Conservation (phyloP, 495 filamentous ascomycete genomes). For the Neurospora sp. region DNA sequence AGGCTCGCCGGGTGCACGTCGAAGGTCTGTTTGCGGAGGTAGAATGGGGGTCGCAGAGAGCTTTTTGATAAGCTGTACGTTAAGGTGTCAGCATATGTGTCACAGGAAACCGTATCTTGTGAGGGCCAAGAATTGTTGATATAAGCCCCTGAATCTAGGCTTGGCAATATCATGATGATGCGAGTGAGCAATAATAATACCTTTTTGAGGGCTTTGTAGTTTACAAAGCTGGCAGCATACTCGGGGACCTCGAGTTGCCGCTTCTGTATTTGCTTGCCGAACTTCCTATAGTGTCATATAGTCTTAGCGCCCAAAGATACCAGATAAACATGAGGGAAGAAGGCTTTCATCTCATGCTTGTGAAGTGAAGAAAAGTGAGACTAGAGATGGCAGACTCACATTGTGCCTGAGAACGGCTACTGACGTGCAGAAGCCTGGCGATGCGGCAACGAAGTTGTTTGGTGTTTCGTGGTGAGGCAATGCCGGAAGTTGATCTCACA, state of each 20-base stretch:
- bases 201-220: constrained; percentile 99
- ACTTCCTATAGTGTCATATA: constrained; percentile 62
- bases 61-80: constrained; percentile 87
- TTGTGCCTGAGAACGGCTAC: not conserved
- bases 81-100: constrained; percentile 14
- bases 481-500: not conserved
- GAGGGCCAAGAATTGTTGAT: not conserved
- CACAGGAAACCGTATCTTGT: not conserved
- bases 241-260: constrained; percentile 97
- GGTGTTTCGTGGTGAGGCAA: not conserved
- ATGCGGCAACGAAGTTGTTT: not conserved
- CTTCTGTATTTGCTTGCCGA: constrained; percentile 98
- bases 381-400: not conserved
- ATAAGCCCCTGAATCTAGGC: not conserved
- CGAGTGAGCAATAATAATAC: constrained; percentile 32
- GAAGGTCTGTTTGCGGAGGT: constrained; percentile 57
- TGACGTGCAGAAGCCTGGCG: not conserved
- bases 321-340: not conserved
- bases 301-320: not conserved
- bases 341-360: not conserved
- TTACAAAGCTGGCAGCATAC: constrained; percentile 97
- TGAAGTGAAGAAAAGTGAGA: not conserved
- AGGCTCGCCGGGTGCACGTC: constrained; percentile 27
- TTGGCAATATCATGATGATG: not conserved
- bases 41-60: constrained; percentile 82